Evolutionary conservation across 2,329 filamentous ascomycete species (phyloP).

Genomic region (Claviceps arundinis): DNA sequence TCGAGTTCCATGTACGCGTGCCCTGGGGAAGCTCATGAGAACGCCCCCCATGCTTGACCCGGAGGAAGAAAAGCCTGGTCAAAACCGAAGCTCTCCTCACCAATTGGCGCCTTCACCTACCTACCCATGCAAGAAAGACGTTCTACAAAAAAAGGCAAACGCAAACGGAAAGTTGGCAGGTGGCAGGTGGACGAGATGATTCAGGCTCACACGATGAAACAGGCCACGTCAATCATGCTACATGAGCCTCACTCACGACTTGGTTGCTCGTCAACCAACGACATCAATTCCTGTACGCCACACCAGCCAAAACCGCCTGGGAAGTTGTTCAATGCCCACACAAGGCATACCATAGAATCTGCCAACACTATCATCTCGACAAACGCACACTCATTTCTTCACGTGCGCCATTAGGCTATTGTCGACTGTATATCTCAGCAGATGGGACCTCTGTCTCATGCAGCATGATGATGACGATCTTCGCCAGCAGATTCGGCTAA

Average conservation of each 20-base stretch:
- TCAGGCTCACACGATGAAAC: conserved; percentile 70
- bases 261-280: conserved; percentile 43
- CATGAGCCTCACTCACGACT: conserved; percentile 71
- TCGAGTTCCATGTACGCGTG: conserved; percentile 67
- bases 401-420: conserved; percentile 67
- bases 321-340: conserved; percentile 51
- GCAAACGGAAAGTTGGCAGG: conserved; percentile 11
- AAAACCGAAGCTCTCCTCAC: conserved; percentile 40
- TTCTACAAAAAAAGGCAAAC: conserved; percentile 52
- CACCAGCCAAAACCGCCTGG: conserved; percentile 37
- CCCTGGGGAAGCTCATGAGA: conserved; percentile 62
- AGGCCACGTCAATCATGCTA: conserved; percentile 56
- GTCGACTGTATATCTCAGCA: conserved; percentile 69
- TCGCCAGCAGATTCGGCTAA: conserved; percentile 64
- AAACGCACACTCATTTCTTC: conserved; percentile 67
- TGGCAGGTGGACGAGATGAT: conserved; percentile 65
- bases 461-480: conserved; percentile 50
- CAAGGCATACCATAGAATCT: conserved; percentile 65
- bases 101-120: conserved; percentile 73
- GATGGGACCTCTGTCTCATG: conserved; percentile 55
- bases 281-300: conserved; percentile 54
- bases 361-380: conserved; percentile 66
- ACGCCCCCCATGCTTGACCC: conserved; percentile 37
- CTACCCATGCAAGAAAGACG: conserved; percentile 55
- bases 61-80: conserved; percentile 36